Evolutionary conservation across 345 rosid species (phyloP), one percentile per base, ranked within the genome.

Genomic region (Pugionium dolabratum): DNA sequence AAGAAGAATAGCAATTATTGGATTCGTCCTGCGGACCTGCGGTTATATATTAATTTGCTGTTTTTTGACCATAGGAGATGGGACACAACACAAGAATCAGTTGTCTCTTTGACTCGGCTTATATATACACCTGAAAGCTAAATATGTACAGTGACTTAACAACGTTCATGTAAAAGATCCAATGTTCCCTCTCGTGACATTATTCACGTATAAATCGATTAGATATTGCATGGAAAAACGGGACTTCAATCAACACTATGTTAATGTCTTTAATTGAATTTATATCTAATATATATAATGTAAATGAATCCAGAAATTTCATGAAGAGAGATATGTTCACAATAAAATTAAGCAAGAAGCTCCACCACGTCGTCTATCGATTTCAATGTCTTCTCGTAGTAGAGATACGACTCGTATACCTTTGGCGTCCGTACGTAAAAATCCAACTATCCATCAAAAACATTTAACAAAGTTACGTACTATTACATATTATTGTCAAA

Each of bases 351-450:
- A 41, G 76, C 85, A 69, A 88, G 70, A 64, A 80, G 50, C 46
- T 80, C 85, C 65, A 86, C 98, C 2, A 90, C 54, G 11, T 81
- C 78, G 64, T 93, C 96, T 52, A 90, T 81, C 36, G 89, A 80
- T 59, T 86, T 84, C 82, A 93, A 59, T 9, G 96, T 83, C 91
- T 80, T 88, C 89, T 90, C 94, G 59, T 86, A 90, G 83, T 81
- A 90, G 30, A 90, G 52, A 66, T 88, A 90, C 2, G 97, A 93
- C 73, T 90, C 95, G n/a, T 93, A 93, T 11, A 88, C 91, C 71
- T 82, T 93, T 1, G 97, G 97, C 26, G 90, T 83, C 9, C 97
- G 83, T 7, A 93, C 84, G 52, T 80, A 85, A 43, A 44, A 59
- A 72, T 93, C 97, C 55, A 93, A 63, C 98, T 89, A 81, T 37